Base-by-base conservation (phyloP, 371 early-diverging fungal genomes). In the Mortierella sp. region DNA sequence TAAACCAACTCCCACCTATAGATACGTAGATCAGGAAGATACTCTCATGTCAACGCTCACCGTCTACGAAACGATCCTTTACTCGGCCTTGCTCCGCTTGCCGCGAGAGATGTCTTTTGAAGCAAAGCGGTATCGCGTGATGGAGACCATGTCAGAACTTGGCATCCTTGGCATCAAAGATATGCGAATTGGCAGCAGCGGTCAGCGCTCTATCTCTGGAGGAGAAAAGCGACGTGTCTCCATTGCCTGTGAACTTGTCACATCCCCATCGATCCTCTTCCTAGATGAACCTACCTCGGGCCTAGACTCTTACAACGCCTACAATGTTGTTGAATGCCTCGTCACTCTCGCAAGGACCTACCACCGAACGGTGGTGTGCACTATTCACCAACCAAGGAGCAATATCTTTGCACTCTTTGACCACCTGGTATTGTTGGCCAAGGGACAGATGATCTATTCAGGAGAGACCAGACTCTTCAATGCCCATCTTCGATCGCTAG, bases 261-360 rank as follows among this genome's bases (percentile, higher is more conserved):
- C 91, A 44, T 86, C 86, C 70, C 92, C 93, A 56, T 85, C 85
- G 64, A 82, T 94, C 46, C 81, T 94, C 22, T 93, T 93, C 85
- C 80, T 94, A 60, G 95, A 95, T 73, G 95, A 95, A 64, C 95
- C 94, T 46, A 94, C 94, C 6, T 92, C 92, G 52, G 94, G 94
- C 55, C 80, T 80, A 54, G 85, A 92, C 73, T 84, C 86, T 16
- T 85, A 88, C 49, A 71, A 79, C 13, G 88, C 93, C 6, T 86
- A 87, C 79, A 91, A 91, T 79, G 90, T 95, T 68, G 80, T 93
- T 49, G 81, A 87, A 34, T 83, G 92, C 66, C 85, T 93, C 60
- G 87, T 87, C 71, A 88, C 90, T 46, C 82, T 94, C 57, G 87
- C 92, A 27, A n/a, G n/a, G n/a, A 86, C 83, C 51, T 83, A 84